These are phyloP conservation scores for Cytidiella melzeri DNA, from an alignment of 768 basidiomycete genomes.

Conservation along the genomic window DNA sequence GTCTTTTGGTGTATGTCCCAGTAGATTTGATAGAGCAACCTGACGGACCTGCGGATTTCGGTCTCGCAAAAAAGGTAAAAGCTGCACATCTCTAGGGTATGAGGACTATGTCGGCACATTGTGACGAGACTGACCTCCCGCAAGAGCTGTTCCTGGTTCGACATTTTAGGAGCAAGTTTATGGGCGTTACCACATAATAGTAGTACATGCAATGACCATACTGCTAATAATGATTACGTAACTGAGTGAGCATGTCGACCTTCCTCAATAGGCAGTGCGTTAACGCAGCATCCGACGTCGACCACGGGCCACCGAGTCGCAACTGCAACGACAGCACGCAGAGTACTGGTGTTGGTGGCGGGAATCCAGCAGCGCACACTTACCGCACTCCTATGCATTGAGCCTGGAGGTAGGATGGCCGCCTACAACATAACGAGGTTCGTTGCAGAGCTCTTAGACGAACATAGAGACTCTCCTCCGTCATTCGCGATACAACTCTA, in stretches of 20 bases:
- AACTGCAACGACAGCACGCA: no score
- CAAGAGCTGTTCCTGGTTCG: slow-evolving; percentile 19
- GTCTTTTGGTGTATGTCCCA: slow-evolving; percentile 71
- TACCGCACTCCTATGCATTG: neutral
- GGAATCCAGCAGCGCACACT: no score
- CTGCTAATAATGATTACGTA: no score
- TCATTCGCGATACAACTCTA: slow-evolving; percentile 78
- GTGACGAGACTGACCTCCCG: slow-evolving; percentile 31
- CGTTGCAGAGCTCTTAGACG: slow-evolving; percentile 53
- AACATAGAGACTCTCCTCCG: slow-evolving; percentile 48
- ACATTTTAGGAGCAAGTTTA: slow-evolving; percentile 5
- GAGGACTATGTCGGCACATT: no score
- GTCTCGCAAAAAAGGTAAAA: slow-evolving; percentile 80
- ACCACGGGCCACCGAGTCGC: no score
- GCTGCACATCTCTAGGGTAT: slow-evolving; percentile 44
- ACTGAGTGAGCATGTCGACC: no score
- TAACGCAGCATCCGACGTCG: no score
- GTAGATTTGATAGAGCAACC: slow-evolving; percentile 77
- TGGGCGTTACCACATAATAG: no score
- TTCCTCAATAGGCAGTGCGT: no score
- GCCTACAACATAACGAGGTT: slow-evolving; percentile 71
- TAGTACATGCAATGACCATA: no score
- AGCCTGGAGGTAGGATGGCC: slow-evolving; percentile 38
- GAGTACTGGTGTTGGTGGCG: no score
- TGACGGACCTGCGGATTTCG: slow-evolving; percentile 83